Evolutionary conservation across 1,284 basidiomycete genomes (phyloP).

Genomic region (Ustilago trichophora): DNA sequence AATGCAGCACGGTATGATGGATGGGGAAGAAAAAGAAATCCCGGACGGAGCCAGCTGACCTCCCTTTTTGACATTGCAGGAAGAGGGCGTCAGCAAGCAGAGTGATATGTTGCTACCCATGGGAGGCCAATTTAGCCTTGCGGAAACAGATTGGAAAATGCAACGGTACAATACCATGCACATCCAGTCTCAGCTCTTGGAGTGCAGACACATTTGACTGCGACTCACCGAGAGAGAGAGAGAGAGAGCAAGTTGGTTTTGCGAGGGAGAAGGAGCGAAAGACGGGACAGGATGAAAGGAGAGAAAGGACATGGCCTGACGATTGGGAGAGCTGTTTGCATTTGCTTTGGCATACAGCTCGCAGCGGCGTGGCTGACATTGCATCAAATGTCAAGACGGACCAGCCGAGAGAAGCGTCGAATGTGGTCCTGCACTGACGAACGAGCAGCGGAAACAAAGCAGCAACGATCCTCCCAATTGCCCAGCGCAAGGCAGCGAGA

Average conservation of each 20-base stretch:
- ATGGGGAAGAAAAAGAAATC: too few relatives aligned
- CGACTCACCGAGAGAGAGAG: too few relatives aligned
- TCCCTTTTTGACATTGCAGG: background rate
- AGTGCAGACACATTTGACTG: background rate
- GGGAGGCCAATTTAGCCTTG: background rate
- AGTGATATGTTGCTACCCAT: constrained; percentile 16
- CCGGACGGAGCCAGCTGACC: background rate
- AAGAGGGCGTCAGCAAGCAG: constrained; percentile 18
- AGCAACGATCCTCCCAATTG: too few relatives aligned
- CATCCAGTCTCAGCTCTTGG: background rate
- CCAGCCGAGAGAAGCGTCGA: background rate
- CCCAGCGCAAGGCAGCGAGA: too few relatives aligned
- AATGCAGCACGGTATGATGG: background rate
- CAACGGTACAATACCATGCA: constrained; percentile 1
- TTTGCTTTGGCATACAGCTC: background rate
- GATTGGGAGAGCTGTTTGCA: constrained; percentile 5
- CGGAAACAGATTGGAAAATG: background rate
- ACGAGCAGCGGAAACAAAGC: background rate
- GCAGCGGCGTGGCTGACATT: too few relatives aligned
- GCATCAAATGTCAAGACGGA: too few relatives aligned
- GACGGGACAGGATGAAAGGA: background rate
- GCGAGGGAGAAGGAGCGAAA: background rate
- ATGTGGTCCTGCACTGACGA: background rate
- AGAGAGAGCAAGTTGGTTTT: background rate
- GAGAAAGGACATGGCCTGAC: constrained; percentile 3